Evolutionary conservation across 345 rosid species (phyloP).

Genomic region (Murraya paniculata): DNA sequence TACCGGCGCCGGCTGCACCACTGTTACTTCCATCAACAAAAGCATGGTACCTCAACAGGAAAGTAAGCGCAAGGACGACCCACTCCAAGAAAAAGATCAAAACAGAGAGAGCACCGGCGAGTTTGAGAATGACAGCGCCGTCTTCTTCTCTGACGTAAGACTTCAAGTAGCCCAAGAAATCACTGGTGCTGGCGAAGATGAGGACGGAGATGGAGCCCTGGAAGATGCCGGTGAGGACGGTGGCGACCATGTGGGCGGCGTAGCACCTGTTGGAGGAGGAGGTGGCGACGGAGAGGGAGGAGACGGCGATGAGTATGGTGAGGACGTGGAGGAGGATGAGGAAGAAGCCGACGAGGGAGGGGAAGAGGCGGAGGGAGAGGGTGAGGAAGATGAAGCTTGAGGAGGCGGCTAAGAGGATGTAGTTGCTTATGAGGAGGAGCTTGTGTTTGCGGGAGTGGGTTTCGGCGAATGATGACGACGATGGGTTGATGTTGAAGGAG

Average conservation of each 20-base stretch:
- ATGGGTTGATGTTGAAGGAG: constrained; percentile 13
- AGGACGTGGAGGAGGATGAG: constrained; percentile 40
- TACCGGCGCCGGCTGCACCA: not conserved
- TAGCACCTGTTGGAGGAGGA: constrained; percentile 32
- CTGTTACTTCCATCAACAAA: constrained; percentile 6
- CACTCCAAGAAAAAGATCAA: constrained; percentile 42
- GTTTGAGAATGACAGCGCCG: constrained; percentile 32
- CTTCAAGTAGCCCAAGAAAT: constrained; percentile 32
- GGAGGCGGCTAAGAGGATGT: constrained; percentile 38
- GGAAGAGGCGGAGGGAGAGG: constrained; percentile 36
- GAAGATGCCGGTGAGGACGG: constrained; percentile 40
- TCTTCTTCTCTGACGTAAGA: constrained; percentile 44
- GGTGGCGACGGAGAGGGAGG: constrained; percentile 31
- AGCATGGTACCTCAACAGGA: constrained; percentile 32
- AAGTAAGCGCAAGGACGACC: constrained; percentile 39
- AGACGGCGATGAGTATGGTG: constrained; percentile 31
- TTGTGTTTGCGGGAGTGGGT: constrained; percentile 26
- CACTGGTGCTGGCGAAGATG: constrained; percentile 32
- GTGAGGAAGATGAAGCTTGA: constrained; percentile 45
- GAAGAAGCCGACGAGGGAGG: constrained; percentile 38
- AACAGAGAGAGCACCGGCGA: constrained; percentile 34
- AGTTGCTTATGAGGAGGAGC: constrained; percentile 28
- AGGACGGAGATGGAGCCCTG: constrained; percentile 38
- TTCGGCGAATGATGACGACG: not conserved
- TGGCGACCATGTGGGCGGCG: constrained; percentile 43